Evolutionary conservation across 768 basidiomycete species (phyloP).

Genomic region (Mycena olivaceomarginata): DNA sequence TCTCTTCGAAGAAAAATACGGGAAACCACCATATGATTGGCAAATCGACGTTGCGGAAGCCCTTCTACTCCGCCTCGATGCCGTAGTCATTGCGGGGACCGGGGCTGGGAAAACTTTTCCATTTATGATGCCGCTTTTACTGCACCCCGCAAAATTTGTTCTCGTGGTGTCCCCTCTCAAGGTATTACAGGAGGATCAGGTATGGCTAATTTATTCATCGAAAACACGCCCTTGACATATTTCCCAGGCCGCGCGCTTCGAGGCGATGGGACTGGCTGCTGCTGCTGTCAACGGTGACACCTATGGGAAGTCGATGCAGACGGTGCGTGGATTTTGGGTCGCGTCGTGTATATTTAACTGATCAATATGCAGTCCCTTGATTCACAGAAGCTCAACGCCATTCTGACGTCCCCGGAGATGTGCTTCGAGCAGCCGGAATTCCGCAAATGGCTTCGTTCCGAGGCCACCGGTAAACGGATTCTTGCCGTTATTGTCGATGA

Average conservation of each 20-base stretch:
- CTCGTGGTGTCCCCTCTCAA: slow-evolving; percentile 61
- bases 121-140: slow-evolving; percentile 55
- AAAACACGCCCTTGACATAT: neutral
- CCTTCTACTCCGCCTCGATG: too few relatives aligned
- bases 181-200: slow-evolving; percentile 59
- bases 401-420: slow-evolving; percentile 64
- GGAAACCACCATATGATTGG: too few relatives aligned
- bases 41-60: too few relatives aligned
- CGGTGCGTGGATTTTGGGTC: slow-evolving; percentile 47
- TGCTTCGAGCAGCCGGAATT: slow-evolving; percentile 56
- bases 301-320: slow-evolving; percentile 49
- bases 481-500: slow-evolving; percentile 58
- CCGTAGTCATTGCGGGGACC: slow-evolving; percentile 45
- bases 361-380: slow-evolving; percentile 48
- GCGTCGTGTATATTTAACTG: neutral
- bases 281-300: slow-evolving; percentile 60
- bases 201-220: slow-evolving; percentile 28
- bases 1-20: too few relatives aligned
- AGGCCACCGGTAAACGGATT: slow-evolving; percentile 36
- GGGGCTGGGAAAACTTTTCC: slow-evolving; percentile 61
- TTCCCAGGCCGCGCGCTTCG: slow-evolving; percentile 50
- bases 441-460: slow-evolving; percentile 47
- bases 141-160: slow-evolving; percentile 46
- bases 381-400: slow-evolving; percentile 46
- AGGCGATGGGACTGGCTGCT: slow-evolving; percentile 51